phyloP scores from a whole-genome alignment of 2,329 filamentous ascomycete species.

The Ilyonectria robusta region DNA sequence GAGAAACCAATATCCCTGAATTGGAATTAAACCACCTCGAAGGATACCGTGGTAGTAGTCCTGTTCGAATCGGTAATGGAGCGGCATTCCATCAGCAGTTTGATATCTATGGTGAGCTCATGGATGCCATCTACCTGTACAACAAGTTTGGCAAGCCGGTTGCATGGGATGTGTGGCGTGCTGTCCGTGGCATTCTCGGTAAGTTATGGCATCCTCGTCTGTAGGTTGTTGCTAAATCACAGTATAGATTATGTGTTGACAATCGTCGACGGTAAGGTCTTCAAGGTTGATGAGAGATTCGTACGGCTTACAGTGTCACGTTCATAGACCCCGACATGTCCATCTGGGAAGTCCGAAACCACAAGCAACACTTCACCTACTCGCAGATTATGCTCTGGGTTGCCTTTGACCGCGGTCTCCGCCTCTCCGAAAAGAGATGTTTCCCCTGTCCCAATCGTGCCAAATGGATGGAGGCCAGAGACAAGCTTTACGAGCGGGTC shows the following conservation, averaged over 20 bases:
- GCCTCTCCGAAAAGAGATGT: constrained; percentile 81
- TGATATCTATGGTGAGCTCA: constrained; percentile 84
- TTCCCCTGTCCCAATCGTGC: constrained; percentile 80
- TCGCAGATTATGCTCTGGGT: constrained; percentile 91
- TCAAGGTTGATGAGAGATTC: no score
- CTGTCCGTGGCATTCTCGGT: constrained; percentile 77
- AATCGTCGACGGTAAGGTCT: constrained; percentile 68
- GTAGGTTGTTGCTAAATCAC: constrained; percentile 1
- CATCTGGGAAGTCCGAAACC: constrained; percentile 85
- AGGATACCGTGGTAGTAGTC: constrained; percentile 78
- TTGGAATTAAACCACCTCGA: constrained; percentile 78
- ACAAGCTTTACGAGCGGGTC: constrained; percentile 80
- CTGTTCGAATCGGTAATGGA: constrained; percentile 83
- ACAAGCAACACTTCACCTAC: constrained; percentile 84
- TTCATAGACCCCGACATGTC: constrained; percentile 79
- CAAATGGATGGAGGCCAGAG: constrained; percentile 76
- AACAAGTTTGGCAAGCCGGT: constrained; percentile 85
- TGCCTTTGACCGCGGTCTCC: constrained; percentile 81
- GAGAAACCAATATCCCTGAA: constrained; percentile 82
- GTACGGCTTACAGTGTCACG: constrained; percentile 6
- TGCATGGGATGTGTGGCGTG: constrained; percentile 82
- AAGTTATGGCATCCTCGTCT: constrained; percentile 22
- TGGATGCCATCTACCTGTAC: constrained; percentile 83
- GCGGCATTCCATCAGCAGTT: constrained; percentile 83
- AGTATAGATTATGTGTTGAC: constrained; percentile 75